Conservation (phyloP, 179 eudicot species). For the Patellifolia procumbens region DNA sequence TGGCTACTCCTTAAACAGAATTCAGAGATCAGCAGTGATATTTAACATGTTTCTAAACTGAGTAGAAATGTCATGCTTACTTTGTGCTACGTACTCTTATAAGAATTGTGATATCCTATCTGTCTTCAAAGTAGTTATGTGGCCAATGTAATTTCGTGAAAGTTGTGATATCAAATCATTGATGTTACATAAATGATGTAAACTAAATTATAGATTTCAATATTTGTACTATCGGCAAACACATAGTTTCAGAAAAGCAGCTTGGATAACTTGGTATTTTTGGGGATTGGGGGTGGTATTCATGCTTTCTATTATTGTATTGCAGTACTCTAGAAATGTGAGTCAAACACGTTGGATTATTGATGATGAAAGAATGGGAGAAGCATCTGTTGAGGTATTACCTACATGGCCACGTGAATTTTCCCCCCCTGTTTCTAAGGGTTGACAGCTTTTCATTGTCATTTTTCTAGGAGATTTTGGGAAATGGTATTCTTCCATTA, state of each 20-base stretch:
- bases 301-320: slow-evolving; percentile 22
- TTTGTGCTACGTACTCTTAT: no score
- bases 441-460: slow-evolving; percentile 18
- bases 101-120: no score
- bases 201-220: neutral
- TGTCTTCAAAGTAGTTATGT: neutral
- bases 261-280: slow-evolving; percentile 8
- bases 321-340: slow-evolving; percentile 93
- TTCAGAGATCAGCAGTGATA: neutral
- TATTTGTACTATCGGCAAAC: neutral
- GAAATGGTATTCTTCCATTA: slow-evolving; percentile 65
- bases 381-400: slow-evolving; percentile 92
- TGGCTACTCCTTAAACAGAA: neutral
- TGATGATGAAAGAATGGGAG: slow-evolving; percentile 98
- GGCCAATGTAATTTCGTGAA: neutral
- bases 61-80: neutral
- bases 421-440: neutral
- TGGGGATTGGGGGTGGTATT: neutral
- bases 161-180: neutral
- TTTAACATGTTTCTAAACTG: neutral
- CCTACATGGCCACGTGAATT: neutral
- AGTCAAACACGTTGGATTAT: slow-evolving; percentile 97
- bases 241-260: neutral
- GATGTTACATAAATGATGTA: neutral
- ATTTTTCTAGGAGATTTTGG: slow-evolving; percentile 76